A percentile compares a stretch with the other conserved stretches of the same genome.
Evolutionary conservation across 176 grass and related monocot species (phyloP).

Genomic region (Avena sativa): DNA sequence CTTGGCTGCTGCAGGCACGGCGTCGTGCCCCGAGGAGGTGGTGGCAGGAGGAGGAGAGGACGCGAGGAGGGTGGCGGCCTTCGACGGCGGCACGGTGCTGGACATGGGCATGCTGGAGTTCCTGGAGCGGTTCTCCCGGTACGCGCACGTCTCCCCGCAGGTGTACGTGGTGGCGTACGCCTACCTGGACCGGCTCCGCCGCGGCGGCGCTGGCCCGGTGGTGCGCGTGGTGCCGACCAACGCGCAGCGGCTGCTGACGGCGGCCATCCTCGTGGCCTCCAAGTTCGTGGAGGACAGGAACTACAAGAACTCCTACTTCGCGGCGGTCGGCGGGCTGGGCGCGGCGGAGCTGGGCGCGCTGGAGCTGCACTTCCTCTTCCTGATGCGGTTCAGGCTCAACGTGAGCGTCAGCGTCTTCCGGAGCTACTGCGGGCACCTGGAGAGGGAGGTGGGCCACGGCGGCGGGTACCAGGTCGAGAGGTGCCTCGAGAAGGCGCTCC

Average conservation of each 20-base stretch:
- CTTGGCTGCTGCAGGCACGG: neutral
- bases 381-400: slow-evolving; percentile 86
- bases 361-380: slow-evolving; percentile 86
- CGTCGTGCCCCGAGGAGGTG: neutral
- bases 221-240: slow-evolving; percentile 60
- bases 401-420: slow-evolving; percentile 71
- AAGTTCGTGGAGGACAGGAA: slow-evolving; percentile 96
- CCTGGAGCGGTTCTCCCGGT: slow-evolving; percentile 73
- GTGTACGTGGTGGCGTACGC: slow-evolving; percentile 95
- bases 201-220: slow-evolving; percentile 6
- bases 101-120: slow-evolving; percentile 76
- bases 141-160: slow-evolving; percentile 62
- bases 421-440: slow-evolving; percentile 83
- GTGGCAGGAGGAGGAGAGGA: neutral
- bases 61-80: slow-evolving; percentile 43
- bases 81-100: slow-evolving; percentile 63
- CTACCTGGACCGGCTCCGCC: slow-evolving; percentile 86
- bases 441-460: slow-evolving; percentile 81
- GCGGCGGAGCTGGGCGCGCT: slow-evolving; percentile 47
- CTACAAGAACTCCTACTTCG: slow-evolving; percentile 86
- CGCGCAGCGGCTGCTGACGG: slow-evolving; percentile 80
- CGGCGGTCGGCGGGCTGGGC: slow-evolving; percentile 75
- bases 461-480: slow-evolving; percentile 69
- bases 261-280: slow-evolving; percentile 80
- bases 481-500: slow-evolving; percentile 53